These are phyloP conservation scores for Stagonosporopsis rhizophila DNA, from an alignment of 2,329 filamentous ascomycete species.

Conservation along the genomic window DNA sequence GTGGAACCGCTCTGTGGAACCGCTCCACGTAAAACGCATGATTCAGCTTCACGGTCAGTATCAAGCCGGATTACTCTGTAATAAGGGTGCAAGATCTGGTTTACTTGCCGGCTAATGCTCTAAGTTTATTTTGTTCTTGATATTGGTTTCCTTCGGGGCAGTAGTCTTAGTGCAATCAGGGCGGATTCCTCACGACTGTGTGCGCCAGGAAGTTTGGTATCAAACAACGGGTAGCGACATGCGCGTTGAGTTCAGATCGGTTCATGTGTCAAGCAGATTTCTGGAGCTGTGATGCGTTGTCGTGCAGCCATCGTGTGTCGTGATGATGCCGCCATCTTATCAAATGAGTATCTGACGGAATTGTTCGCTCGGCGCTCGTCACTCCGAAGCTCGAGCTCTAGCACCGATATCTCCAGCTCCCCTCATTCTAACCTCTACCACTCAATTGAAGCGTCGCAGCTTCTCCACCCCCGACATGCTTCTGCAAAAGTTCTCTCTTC, in stretches of 20 bases:
- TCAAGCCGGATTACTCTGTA: not conserved
- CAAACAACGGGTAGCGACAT: not conserved
- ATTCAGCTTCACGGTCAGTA: not conserved
- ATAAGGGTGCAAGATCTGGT: not conserved
- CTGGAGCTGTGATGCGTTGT: not conserved
- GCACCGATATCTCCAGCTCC: slow-evolving; percentile 16
- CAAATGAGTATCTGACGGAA: slow-evolving; percentile 2
- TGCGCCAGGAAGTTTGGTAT: not conserved
- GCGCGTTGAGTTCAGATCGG: not conserved
- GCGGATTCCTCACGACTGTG: not conserved
- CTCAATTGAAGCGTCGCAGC: slow-evolving; percentile 13
- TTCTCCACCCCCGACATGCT: slow-evolving; percentile 21
- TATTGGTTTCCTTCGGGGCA: not conserved
- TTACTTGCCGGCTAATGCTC: not conserved
- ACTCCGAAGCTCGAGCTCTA: slow-evolving; percentile 19
- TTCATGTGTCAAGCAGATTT: not conserved
- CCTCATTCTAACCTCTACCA: slow-evolving; percentile 3
- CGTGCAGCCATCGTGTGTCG: not conserved
- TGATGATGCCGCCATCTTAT: not conserved
- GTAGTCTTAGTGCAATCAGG: not conserved
- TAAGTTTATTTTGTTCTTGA: not conserved
- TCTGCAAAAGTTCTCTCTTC: slow-evolving; percentile 21
- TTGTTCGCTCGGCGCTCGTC: slow-evolving; percentile 17
- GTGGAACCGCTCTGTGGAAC: not conserved
- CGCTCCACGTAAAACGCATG: not conserved